phyloP scores from a whole-genome alignment of 202 grass and related monocot genomes.

The Elaeis oleifera region DNA sequence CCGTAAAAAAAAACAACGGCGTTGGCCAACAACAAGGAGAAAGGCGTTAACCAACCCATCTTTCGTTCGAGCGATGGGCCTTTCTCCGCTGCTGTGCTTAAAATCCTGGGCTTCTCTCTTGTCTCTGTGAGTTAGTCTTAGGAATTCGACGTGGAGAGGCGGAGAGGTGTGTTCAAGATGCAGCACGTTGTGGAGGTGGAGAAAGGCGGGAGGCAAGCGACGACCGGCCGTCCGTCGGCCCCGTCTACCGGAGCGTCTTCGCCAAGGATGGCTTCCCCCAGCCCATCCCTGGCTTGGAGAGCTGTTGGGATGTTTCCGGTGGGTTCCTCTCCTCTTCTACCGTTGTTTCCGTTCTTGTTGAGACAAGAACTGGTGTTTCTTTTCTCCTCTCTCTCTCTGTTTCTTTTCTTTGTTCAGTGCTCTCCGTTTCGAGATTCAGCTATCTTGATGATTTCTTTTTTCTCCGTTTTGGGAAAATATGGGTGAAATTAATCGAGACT shows the following conservation, averaged over 20 bases:
- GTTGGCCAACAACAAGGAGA: no score
- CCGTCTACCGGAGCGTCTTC: conserved; percentile 53
- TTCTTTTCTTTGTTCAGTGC: background rate
- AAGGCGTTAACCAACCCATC: no score
- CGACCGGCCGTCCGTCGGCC: conserved; percentile 37
- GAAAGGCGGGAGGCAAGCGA: conserved; percentile 16
- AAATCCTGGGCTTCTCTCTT: no score
- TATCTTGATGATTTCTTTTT: no score
- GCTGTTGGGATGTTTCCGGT: conserved; percentile 91
- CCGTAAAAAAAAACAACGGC: no score
- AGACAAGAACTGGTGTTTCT: background rate
- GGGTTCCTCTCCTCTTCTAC: background rate
- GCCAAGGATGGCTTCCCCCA: conserved; percentile 60
- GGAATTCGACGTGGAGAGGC: background rate
- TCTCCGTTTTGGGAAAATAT: no score
- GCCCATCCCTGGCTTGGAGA: conserved; percentile 28
- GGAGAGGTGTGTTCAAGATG: conserved; percentile 27
- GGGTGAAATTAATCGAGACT: no score
- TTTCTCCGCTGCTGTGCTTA: no score
- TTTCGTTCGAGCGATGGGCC: no score
- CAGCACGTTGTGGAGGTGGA: conserved; percentile 65
- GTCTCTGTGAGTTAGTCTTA: no score
- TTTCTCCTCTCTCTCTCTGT: background rate
- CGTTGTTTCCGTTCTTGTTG: background rate
- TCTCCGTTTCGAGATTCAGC: background rate